These are phyloP conservation scores for Lecanicillium sp. DNA, from an alignment of 2,329 filamentous ascomycete genomes.

Conservation along the genomic window DNA sequence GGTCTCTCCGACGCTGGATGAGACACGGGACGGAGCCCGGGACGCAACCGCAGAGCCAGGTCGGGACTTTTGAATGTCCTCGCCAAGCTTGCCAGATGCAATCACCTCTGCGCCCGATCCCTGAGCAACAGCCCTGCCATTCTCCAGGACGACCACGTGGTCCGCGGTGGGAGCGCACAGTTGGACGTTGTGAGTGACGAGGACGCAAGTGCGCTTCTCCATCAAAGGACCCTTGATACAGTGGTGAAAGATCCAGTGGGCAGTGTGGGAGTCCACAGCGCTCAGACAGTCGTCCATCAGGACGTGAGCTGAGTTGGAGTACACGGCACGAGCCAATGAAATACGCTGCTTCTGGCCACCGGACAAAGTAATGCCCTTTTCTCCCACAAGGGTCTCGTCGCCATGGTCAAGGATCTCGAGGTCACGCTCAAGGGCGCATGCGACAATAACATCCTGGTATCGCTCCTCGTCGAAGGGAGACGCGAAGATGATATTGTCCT, in stretches of 20 bases:
- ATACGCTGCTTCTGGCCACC: slow-evolving; percentile 98
- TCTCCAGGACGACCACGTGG: slow-evolving; percentile 78
- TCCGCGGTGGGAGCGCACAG: slow-evolving; percentile 75
- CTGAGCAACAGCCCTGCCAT: slow-evolving; percentile 70
- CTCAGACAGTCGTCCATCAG: slow-evolving; percentile 93
- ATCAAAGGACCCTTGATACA: slow-evolving; percentile 87
- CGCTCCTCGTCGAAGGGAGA: slow-evolving; percentile 71
- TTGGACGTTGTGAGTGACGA: slow-evolving; percentile 93
- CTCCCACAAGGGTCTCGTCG: slow-evolving; percentile 88
- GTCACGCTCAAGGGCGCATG: slow-evolving; percentile 86
- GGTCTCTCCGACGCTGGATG: slow-evolving; percentile 65
- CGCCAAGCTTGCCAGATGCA: slow-evolving; percentile 78
- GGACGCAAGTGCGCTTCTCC: slow-evolving; percentile 79
- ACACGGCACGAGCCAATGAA: slow-evolving; percentile 91
- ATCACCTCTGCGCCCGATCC: slow-evolving; percentile 75
- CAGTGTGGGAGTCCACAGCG: slow-evolving; percentile 94
- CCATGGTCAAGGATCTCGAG: slow-evolving; percentile 87
- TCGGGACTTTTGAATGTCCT: slow-evolving; percentile 69
- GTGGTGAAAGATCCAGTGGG: slow-evolving; percentile 95
- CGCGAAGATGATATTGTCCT: slow-evolving; percentile 91
- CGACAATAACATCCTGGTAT: slow-evolving; percentile 81
- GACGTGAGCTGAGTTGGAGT: slow-evolving; percentile 85
- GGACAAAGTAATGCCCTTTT: slow-evolving; percentile 94
- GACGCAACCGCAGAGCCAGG: slow-evolving; percentile 65
- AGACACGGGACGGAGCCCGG: slow-evolving; percentile 66